phyloP scores from a whole-genome alignment of 2,329 filamentous ascomycete species.

The Knufia petricola region DNA sequence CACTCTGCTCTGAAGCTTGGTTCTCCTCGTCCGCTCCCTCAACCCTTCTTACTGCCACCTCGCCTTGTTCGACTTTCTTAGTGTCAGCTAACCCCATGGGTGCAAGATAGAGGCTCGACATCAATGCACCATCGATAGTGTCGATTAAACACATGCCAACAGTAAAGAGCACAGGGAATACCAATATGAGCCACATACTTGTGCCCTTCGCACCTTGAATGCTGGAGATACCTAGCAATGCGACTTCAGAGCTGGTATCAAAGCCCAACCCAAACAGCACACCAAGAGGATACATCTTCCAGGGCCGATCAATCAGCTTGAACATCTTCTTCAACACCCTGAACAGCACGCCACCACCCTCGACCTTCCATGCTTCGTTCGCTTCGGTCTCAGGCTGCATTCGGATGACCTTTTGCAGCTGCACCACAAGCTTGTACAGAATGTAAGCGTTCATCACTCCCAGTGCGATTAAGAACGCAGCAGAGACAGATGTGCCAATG shows the following conservation, averaged over 20 bases:
- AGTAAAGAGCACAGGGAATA: constrained; percentile 89
- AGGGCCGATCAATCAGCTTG: constrained; percentile 56
- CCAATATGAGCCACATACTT: constrained; percentile 84
- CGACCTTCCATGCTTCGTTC: constrained; percentile 53
- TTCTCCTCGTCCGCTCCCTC: constrained; percentile 4
- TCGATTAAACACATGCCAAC: constrained; percentile 93
- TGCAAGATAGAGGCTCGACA: constrained; percentile 83
- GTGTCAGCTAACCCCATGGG: constrained; percentile 26
- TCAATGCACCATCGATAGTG: constrained; percentile 83
- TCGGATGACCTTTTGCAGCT: constrained; percentile 54
- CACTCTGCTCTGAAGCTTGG: background rate
- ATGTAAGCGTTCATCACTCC: constrained; percentile 82
- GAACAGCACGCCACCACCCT: constrained; percentile 68
- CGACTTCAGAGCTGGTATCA: constrained; percentile 90
- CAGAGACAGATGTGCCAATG: constrained; percentile 78
- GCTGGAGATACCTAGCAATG: constrained; percentile 78
- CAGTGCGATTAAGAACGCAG: constrained; percentile 70
- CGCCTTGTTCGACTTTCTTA: constrained; percentile 30
- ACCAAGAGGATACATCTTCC: constrained; percentile 94
- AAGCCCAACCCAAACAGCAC: constrained; percentile 87
- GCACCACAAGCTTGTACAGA: constrained; percentile 62
- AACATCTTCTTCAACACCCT: constrained; percentile 66
- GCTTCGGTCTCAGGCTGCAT: constrained; percentile 36
- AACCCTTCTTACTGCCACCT: constrained; percentile 31
- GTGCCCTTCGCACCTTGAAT: constrained; percentile 80